A percentile compares a stretch with the other conserved stretches of the same genome.
Conservation (phyloP, 176 grass and related monocot genomes). For the Luzula sylvatica region DNA sequence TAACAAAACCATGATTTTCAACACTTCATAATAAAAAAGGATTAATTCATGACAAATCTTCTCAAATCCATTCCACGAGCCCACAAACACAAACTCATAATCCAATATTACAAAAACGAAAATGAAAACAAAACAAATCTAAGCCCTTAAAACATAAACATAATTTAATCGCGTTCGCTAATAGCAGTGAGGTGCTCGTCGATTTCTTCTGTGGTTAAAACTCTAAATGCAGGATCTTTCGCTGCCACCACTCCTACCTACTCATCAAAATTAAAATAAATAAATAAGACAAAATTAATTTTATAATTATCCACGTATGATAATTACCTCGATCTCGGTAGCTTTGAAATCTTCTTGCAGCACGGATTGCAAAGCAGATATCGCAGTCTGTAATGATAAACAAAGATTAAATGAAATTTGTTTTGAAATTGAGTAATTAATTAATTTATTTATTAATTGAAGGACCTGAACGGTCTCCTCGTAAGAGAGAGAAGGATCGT, state of each 20-base stretch:
- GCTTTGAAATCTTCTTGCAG: conserved; percentile 95
- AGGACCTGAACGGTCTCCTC: conserved; percentile 77
- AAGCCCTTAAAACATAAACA: conserved; percentile 2
- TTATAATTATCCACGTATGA: too few species aligned
- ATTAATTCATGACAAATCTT: too few species aligned
- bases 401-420: neutral
- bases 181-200: conserved; percentile 94
- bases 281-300: neutral
- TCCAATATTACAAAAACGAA: neutral
- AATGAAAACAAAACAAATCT: neutral
- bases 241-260: conserved; percentile 74
- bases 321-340: conserved; percentile 67
- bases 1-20: too few species aligned
- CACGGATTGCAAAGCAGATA: conserved; percentile 92
- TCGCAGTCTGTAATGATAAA: conserved; percentile 58
- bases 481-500: conserved; percentile 62
- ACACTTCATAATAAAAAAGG: too few species aligned
- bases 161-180: conserved; percentile 63
- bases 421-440: neutral
- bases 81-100: neutral
- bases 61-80: neutral
- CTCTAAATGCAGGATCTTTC: conserved; percentile 59
- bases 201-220: conserved; percentile 70
- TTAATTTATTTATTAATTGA: neutral
- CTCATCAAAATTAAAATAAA: conserved; percentile 3